Conservation (phyloP, 208 protist species). For the Acanthamoeba rhysodes region DNA sequence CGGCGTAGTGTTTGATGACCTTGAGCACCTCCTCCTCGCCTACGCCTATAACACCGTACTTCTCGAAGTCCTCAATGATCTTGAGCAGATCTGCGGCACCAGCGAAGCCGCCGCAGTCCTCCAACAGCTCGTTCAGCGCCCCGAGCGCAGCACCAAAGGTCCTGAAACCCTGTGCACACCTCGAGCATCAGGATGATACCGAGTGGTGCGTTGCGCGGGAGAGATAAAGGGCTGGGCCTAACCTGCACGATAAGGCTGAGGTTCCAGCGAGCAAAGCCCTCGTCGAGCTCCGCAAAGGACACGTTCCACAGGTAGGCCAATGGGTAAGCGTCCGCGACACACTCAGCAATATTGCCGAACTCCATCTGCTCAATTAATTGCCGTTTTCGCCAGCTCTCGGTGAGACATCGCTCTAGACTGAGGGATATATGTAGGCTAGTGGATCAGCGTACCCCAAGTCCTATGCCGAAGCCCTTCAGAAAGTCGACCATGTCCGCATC, state of each 20-base stretch:
- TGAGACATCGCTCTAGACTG: neutral
- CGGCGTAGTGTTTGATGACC: conserved; percentile 53
- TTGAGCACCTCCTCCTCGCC: conserved; percentile 59
- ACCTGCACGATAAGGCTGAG: conserved; percentile 64
- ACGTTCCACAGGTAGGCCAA: conserved; percentile 58
- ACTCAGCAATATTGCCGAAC: conserved; percentile 39
- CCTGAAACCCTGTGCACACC: conserved; percentile 4
- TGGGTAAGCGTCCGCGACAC: conserved; percentile 59
- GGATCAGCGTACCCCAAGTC: neutral
- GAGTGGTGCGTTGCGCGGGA: neutral
- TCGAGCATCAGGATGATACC: neutral
- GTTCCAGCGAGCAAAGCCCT: conserved; percentile 58
- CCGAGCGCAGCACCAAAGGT: conserved; percentile 19
- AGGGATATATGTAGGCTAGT: neutral
- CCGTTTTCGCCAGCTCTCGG: neutral
- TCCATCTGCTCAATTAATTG: neutral
- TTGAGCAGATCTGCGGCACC: conserved; percentile 24
- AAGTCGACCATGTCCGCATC: conserved; percentile 30
- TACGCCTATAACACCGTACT: conserved; percentile 26
- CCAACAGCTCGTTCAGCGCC: conserved; percentile 6
- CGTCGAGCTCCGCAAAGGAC: conserved; percentile 5
- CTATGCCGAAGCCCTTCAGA: conserved; percentile 62
- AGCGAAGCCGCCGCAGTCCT: conserved; percentile 50
- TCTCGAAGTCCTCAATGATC: conserved; percentile 33
- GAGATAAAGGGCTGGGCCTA: neutral